Percentiles rank a stretch among this genome's conserved stretches.
Conservation (phyloP, 2,329 filamentous ascomycete genomes). For the Cordyceps cicadae region DNA sequence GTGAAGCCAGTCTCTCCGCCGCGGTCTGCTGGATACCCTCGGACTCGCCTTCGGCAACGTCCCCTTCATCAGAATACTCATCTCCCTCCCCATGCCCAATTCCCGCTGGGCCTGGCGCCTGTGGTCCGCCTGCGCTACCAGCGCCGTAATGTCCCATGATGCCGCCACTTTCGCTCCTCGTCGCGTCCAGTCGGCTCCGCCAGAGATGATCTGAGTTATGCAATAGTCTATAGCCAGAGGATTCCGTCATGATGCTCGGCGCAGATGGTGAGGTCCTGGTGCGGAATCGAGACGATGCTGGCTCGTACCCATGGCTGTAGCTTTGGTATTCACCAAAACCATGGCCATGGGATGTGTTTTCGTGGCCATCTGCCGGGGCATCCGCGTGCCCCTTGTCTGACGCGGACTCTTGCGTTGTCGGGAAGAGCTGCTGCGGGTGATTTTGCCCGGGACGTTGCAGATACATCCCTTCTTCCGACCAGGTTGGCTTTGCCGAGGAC, state of each 20-base stretch:
- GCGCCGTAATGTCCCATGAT: conserved; percentile 1
- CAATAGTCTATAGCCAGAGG: not conserved
- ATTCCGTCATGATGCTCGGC: conserved; percentile 8
- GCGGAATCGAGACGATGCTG: conserved; percentile 6
- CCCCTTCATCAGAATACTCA: conserved; percentile 10
- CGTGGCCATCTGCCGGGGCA: not conserved
- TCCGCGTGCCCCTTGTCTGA: not conserved
- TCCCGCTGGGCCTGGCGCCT: not conserved
- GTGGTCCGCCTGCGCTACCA: not conserved
- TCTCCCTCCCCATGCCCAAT: conserved; percentile 5
- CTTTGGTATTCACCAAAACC: not conserved
- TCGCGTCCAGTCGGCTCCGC: not conserved
- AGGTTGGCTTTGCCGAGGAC: conserved; percentile 6
- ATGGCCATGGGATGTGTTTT: not conserved
- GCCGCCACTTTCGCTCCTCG: not conserved
- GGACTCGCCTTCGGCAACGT: conserved; percentile 6
- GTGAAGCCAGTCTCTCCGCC: conserved; percentile 48
- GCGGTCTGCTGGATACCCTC: conserved; percentile 33
- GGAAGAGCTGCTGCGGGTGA: conserved; percentile 9
- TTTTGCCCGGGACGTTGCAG: not conserved
- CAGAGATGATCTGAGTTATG: conserved; percentile 2
- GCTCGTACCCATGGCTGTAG: conserved; percentile 4
- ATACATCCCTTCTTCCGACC: conserved; percentile 11
- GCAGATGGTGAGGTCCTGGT: conserved; percentile 7
- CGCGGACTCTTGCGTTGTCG: not conserved